Evolutionary conservation across 176 grass and related monocot species (phyloP), one percentile per base, ranked within the genome.

Genomic region (Paspalum notatum): DNA sequence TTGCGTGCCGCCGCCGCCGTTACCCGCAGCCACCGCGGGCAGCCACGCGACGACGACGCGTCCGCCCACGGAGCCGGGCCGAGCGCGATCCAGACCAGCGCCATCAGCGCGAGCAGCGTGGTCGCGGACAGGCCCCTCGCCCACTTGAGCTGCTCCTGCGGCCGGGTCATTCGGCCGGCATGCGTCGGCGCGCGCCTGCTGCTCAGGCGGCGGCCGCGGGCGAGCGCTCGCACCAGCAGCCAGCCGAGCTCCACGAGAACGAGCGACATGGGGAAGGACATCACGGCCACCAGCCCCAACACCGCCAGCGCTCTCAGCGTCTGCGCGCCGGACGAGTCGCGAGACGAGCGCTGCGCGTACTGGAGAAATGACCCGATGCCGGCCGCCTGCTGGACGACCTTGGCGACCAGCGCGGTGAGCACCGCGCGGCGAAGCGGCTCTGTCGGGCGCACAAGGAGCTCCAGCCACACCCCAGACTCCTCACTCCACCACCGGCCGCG

Each of bases 371-470:
- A 62, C 21, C 62, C 76, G 44, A 69, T 62, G 53, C 76, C 77
- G 20, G 77, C 81, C 24, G 77, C 82, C 67, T 88, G 86, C 75
- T 88, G 80, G 82, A 89, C 85, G 11, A 76, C 63, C 82, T 89
- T 89, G 76, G 76, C 76, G 17, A 89, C 82, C 4, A 89, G 70
- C 18, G 77, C 77, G 25, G 71, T 89, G 20, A 85, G 18, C 4
- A 76, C 18, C 7, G 64, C 54, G 20, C 77, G 82, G 9, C 77
- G 77, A 15, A 89, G 47, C 26, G 82, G 87, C 82, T 89, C 82
- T 24, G 82, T 85, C 63, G 82, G 87, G 14, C 71, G 53, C 14
- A 71, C 77, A 38, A 76, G 22, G 12, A 85, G 71, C 13, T 81
- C 82, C 39, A 20, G 24, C 55, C 65, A 69, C 13, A 40, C 37